Conservation (phyloP, 306 rosid species). For the Geum urbanum region DNA sequence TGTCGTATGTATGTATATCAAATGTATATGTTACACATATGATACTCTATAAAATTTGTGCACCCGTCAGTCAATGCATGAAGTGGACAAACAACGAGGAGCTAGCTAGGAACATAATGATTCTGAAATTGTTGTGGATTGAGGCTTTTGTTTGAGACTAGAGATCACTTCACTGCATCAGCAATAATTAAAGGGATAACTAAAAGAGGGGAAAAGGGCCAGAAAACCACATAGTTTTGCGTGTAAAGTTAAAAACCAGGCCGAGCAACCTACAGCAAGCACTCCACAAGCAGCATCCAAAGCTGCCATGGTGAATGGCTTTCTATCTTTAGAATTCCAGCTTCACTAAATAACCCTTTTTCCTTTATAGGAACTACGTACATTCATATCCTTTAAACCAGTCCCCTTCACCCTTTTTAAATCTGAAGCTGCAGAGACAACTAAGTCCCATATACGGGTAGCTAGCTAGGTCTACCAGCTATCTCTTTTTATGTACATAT, state of each 20-base stretch:
- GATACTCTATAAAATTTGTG: background rate
- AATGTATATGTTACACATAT: background rate
- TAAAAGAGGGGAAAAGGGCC: conserved; percentile 10
- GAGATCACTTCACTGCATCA: conserved; percentile 25
- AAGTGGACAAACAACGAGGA: conserved; percentile 8
- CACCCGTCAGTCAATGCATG: background rate
- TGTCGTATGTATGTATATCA: background rate
- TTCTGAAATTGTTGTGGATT: conserved; percentile 28
- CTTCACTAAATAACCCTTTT: conserved; percentile 36
- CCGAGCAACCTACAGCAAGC: conserved; percentile 4
- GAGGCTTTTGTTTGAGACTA: conserved; percentile 38
- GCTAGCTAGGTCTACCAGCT: background rate
- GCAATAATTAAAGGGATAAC: conserved; percentile 40
- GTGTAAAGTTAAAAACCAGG: conserved; percentile 55
- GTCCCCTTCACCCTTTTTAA: conserved; percentile 16
- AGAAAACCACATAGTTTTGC: conserved; percentile 45
- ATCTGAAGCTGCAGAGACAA: conserved; percentile 14
- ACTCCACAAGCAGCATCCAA: conserved; percentile 42
- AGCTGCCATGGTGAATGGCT: conserved; percentile 37
- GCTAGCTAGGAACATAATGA: conserved; percentile 36
- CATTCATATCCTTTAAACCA: conserved; percentile 16
- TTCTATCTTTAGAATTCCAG: conserved; percentile 15
- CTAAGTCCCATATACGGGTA: background rate
- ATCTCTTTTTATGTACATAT: background rate
- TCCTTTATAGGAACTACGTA: conserved; percentile 22